Percentiles rank a stretch among this genome's conserved stretches.
These are phyloP conservation scores for Phoenix dactylifera DNA, from an alignment of 176 grass and related monocot species.

Conservation along the genomic window DNA sequence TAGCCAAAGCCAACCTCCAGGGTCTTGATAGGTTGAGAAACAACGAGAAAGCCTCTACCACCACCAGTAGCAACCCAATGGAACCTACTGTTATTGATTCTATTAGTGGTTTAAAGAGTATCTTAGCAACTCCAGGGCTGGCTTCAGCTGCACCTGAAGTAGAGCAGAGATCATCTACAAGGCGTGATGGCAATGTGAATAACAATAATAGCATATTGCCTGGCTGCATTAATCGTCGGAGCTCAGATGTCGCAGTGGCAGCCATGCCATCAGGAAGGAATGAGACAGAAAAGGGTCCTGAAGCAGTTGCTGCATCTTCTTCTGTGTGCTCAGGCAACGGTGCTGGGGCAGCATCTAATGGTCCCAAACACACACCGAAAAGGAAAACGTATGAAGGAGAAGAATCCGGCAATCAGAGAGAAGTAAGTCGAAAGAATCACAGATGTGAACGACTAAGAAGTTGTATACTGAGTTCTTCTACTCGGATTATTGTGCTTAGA, in stretches of 20 bases:
- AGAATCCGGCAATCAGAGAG: conserved; percentile 21
- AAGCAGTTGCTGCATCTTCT: conserved; percentile 11
- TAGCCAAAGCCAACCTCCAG: conserved; percentile 18
- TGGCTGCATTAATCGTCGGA: not conserved
- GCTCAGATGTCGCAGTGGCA: conserved; percentile 5
- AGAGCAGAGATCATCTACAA: not conserved
- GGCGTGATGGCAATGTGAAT: not conserved
- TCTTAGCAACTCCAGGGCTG: too few relatives aligned
- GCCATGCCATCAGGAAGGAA: not conserved
- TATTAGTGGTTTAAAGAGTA: not conserved
- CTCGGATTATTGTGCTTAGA: too few relatives aligned
- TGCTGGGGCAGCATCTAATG: conserved; percentile 25
- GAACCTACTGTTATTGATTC: conserved; percentile 14
- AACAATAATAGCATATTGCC: not conserved
- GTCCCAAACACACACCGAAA: conserved; percentile 3
- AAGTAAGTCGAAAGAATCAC: conserved; percentile 13
- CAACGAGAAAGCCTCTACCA: conserved; percentile 19
- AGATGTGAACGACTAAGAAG: not conserved
- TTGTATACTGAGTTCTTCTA: too few relatives aligned
- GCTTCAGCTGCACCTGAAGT: not conserved
- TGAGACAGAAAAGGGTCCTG: conserved; percentile 6
- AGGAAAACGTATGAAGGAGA: conserved; percentile 33
- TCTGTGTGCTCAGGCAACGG: conserved; percentile 43
- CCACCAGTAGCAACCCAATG: not conserved
- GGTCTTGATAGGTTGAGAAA: conserved; percentile 22